Evolutionary conservation across 208 protist species (phyloP).

Genomic region (Trypanosoma congolense): DNA sequence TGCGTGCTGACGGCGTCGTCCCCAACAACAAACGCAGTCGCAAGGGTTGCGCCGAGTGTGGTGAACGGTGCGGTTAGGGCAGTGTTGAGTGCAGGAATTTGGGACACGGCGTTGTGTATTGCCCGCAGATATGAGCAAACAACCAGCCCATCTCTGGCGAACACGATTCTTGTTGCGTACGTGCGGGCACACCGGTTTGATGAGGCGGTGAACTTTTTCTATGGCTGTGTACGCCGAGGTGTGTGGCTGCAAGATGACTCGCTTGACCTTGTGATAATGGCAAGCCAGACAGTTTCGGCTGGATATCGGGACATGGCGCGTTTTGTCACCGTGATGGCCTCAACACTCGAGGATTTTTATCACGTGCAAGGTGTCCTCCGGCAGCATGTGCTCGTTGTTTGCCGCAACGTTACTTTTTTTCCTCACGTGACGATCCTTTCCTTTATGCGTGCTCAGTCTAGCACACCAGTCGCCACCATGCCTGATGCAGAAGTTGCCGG

Average conservation of each 20-base stretch:
- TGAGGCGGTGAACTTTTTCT: slow-evolving; percentile 72
- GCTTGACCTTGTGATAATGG: slow-evolving; percentile 56
- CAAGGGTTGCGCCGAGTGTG: slow-evolving; percentile 33
- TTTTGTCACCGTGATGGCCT: slow-evolving; percentile 59
- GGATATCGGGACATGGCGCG: slow-evolving; percentile 57
- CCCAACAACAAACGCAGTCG: background rate
- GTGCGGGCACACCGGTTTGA: slow-evolving; percentile 43
- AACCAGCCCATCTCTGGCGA: slow-evolving; percentile 40
- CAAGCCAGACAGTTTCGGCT: slow-evolving; percentile 50
- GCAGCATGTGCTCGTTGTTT: slow-evolving; percentile 69
- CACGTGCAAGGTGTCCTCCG: slow-evolving; percentile 54
- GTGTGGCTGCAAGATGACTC: slow-evolving; percentile 51
- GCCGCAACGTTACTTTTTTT: slow-evolving; percentile 19
- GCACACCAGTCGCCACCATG: background rate
- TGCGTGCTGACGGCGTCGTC: slow-evolving; percentile 40
- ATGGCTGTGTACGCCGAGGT: slow-evolving; percentile 51
- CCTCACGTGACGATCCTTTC: slow-evolving; percentile 11
- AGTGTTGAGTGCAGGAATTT: slow-evolving; percentile 42
- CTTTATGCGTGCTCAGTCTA: background rate
- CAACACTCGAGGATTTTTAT: slow-evolving; percentile 75
- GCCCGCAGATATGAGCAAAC: slow-evolving; percentile 46
- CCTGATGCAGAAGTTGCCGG: background rate
- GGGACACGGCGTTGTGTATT: slow-evolving; percentile 42
- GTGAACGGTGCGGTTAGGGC: slow-evolving; percentile 43
- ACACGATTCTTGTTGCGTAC: slow-evolving; percentile 53